Conservation (phyloP, 257 asterid species). For the Gynochthodes officinalis region DNA sequence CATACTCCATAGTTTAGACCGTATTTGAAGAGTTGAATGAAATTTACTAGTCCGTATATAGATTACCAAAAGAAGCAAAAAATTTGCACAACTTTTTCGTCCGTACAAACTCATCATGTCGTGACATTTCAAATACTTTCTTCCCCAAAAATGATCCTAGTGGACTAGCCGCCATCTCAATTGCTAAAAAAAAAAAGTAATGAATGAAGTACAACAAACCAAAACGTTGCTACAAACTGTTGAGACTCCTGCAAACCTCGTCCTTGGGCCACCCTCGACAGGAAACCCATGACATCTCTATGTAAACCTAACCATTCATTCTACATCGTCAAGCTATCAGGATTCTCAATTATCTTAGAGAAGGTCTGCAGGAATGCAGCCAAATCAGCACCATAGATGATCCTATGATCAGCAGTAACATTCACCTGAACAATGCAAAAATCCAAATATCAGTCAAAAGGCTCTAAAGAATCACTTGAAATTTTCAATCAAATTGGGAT, state of each 20-base stretch:
- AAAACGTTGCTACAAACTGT: conserved; percentile 18
- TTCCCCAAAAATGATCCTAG: conserved; percentile 15
- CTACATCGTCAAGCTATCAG: conserved; percentile 79
- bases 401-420: conserved; percentile 81
- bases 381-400: conserved; percentile 80
- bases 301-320: conserved; percentile 15
- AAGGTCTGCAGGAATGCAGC: conserved; percentile 81
- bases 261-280: conserved; percentile 4
- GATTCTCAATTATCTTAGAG: conserved; percentile 63
- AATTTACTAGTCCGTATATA: not conserved
- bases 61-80: not conserved
- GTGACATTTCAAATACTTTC: not conserved
- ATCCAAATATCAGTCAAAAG: conserved; percentile 5
- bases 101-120: conserved; percentile 2
- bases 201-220: conserved; percentile 12
- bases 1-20: no score
- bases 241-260: conserved; percentile 8
- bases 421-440: conserved; percentile 49
- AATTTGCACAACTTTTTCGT: not conserved
- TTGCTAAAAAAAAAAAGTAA: conserved; percentile 12
- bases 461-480: not conserved
- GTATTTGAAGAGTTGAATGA: not conserved
- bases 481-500: not conserved
- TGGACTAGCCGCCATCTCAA: not conserved
- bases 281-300: not conserved